Base-by-base conservation (phyloP, 2,329 filamentous ascomycete species). In the Trichothecium roseum region DNA sequence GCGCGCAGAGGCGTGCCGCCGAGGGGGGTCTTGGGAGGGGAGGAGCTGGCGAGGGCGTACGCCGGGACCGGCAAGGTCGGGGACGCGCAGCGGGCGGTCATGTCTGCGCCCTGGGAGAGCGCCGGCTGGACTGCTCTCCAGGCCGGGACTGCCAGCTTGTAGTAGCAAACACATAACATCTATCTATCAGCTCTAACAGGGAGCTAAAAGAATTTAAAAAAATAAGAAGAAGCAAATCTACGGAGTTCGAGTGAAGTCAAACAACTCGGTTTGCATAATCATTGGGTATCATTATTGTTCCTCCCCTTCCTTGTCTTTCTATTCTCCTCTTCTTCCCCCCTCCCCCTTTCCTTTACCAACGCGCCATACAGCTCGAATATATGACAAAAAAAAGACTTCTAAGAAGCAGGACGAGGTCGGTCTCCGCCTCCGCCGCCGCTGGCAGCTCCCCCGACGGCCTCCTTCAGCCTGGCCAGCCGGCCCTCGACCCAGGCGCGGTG, bases 81-180 rank as follows among this genome's bases (percentile, higher is more conserved):
- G 4, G 83, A 94, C 66, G 81, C 84, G 16, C 82, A 94, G 57
- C 74, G 72, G 43, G 81, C 82, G 6, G 72, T 87, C 31, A 72
- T 91, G 56, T 57, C 93, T 45, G 84, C 88, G 27, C 91, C 91
- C 5, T 96, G 89, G 88, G 66, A 62, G 38, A 55, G 45, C 30
- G 62, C 62, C 16, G 79, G 78, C 1, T 91, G 85, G 85, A 61
- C 64, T 38, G 69, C 66, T 3, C 50, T 84, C 46, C 59, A 49
- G 17, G 37, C 38, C 30, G 48, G 49, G 8, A 52, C 54, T 9
- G 47, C 47, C 30, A 45, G 44, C 4, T 28, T 40, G 28, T 37
- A 32, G 30, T 30, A 8, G 20, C 20, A 24, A 10, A 24, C 20
- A n/a, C n/a, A n/a, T n/a, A n/a, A n/a, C n/a, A n/a, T n/a, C n/a